A percentile compares a stretch with the other conserved stretches of the same genome.
These are phyloP conservation scores for Hanseniaspora uvarum DNA, from an alignment of 1,139 yeast genomes.

Conservation along the genomic window DNA sequence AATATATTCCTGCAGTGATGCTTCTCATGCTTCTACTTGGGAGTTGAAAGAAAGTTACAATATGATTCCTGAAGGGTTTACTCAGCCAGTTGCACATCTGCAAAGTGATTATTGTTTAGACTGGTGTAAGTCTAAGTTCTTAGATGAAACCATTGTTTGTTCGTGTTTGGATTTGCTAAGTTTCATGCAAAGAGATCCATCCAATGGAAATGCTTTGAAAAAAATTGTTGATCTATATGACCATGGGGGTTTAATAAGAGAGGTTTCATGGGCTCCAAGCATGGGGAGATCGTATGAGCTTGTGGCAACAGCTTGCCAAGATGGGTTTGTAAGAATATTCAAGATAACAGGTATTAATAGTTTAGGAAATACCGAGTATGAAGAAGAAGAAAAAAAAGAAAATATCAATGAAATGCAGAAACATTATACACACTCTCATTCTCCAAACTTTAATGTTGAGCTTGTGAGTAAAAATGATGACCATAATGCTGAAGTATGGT, in stretches of 20 bases:
- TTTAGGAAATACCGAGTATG: constrained; percentile 18
- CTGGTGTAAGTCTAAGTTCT: constrained; percentile 89
- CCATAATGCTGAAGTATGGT: constrained; percentile 88
- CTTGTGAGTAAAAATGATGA: constrained; percentile 53
- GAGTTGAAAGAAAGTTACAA: constrained; percentile 56
- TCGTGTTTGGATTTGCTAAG: constrained; percentile 83
- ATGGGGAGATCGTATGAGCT: constrained; percentile 85
- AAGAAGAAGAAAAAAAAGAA: constrained; percentile 1
- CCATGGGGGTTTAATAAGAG: constrained; percentile 76
- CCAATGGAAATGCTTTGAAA: constrained; percentile 37
- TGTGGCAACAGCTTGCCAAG: constrained; percentile 91
- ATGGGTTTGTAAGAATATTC: constrained; percentile 80
- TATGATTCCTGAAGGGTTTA: constrained; percentile 19
- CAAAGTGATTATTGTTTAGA: constrained; percentile 80
- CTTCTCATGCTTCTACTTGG: constrained; percentile 78
- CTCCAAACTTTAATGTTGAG: constrained; percentile 35
- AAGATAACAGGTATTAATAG: constrained; percentile 44
- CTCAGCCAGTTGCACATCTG: constrained; percentile 68
- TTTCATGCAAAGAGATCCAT: constrained; percentile 47
- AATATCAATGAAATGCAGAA: background rate
- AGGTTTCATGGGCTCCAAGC: constrained; percentile 94
- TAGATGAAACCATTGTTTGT: constrained; percentile 70
- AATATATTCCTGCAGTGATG: constrained; percentile 81
- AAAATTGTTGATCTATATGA: constrained; percentile 48
- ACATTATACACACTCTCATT: background rate